Evolutionary conservation across 2,329 filamentous ascomycete genomes (phyloP).

Genomic region (Ceratocystis destructans): DNA sequence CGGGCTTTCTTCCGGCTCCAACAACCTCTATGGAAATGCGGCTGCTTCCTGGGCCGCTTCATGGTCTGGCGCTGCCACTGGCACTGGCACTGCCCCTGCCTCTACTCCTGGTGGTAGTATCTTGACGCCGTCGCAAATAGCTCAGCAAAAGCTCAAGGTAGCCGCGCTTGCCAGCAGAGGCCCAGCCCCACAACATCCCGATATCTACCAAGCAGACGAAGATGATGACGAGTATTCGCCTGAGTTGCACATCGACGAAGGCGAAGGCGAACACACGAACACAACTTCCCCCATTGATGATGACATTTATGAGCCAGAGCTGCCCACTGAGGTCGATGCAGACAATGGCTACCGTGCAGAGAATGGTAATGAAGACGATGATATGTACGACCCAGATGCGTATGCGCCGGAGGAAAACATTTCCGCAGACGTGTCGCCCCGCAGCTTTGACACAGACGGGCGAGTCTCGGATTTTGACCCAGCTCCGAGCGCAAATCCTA

Average conservation of each 20-base stretch:
- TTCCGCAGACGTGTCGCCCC: not conserved
- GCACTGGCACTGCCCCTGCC: not conserved
- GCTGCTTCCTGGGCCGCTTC: slow-evolving; percentile 16
- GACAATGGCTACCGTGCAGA: not conserved
- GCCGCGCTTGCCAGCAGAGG: not conserved
- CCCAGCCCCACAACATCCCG: not conserved
- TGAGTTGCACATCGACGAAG: slow-evolving; percentile 6
- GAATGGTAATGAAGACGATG: slow-evolving; percentile 19
- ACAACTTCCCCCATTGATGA: slow-evolving; percentile 35
- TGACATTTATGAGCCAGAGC: slow-evolving; percentile 38
- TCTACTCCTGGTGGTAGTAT: not conserved
- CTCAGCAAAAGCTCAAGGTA: slow-evolving; percentile 12
- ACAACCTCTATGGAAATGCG: not conserved
- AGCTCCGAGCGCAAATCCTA: not conserved
- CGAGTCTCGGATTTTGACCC: slow-evolving; percentile 6
- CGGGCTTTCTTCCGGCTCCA: slow-evolving; percentile 21
- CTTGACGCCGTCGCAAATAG: not conserved
- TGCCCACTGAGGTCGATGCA: slow-evolving; percentile 7
- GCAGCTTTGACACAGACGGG: slow-evolving; percentile 14
- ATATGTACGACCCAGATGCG: slow-evolving; percentile 17
- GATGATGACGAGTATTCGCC: slow-evolving; percentile 11
- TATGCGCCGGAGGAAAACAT: slow-evolving; percentile 10
- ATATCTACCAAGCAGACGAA: not conserved
- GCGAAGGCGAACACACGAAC: not conserved
- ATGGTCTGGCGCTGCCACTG: not conserved